These are phyloP conservation scores for Mortierella alpina DNA, from an alignment of 192 early-diverging fungal genomes.

Conservation along the genomic window DNA sequence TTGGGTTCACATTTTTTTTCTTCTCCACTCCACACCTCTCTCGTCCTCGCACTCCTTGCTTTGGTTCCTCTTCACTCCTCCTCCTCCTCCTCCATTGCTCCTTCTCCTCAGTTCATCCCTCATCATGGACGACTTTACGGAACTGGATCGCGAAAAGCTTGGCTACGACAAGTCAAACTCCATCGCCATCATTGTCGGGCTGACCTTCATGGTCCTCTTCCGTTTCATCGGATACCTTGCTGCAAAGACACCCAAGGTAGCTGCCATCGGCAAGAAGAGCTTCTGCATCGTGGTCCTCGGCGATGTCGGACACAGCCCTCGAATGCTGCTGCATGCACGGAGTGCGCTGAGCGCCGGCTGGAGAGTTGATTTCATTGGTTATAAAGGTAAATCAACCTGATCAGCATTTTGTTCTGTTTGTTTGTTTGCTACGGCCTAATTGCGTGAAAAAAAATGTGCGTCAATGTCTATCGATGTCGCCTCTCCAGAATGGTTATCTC, in stretches of 20 bases:
- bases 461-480: no score
- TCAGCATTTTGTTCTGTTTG: background rate
- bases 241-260: slow-evolving; percentile 29
- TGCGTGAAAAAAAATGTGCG: no score
- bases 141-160: slow-evolving; percentile 36
- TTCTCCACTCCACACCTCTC: background rate
- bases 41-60: background rate
- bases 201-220: slow-evolving; percentile 53
- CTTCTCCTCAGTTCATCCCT: background rate
- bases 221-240: slow-evolving; percentile 51
- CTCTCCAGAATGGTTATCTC: no score
- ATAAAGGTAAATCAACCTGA: slow-evolving; percentile 64
- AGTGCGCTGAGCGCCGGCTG: slow-evolving; percentile 76
- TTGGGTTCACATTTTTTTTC: background rate
- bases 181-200: slow-evolving; percentile 44
- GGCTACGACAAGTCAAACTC: slow-evolving; percentile 53
- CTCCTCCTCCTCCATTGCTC: background rate
- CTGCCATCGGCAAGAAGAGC: slow-evolving; percentile 28
- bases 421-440: background rate
- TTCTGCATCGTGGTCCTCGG: slow-evolving; percentile 77
- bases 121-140: slow-evolving; percentile 20
- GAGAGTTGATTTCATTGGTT: slow-evolving; percentile 87
- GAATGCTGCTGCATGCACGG: slow-evolving; percentile 93
- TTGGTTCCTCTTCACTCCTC: background rate
- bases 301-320: slow-evolving; percentile 87